A percentile compares a stretch with the other conserved stretches of the same genome.
Evolutionary conservation across 1,139 yeast genomes (phyloP).

Genomic region (Sugiyamaella paludigena): DNA sequence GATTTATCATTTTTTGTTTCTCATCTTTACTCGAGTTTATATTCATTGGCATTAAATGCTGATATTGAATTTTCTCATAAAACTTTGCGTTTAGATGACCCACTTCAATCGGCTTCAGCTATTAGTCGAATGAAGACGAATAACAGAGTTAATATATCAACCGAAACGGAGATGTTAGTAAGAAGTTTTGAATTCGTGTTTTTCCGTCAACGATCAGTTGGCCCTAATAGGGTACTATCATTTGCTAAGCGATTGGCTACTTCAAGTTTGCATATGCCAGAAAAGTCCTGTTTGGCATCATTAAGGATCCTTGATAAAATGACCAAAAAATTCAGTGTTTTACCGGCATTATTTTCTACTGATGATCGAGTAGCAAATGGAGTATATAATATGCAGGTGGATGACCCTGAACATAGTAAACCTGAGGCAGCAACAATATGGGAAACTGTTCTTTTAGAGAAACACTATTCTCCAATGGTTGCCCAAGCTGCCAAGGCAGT

Average conservation of each 20-base stretch:
- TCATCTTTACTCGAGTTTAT: conserved; percentile 64
- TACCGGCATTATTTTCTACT: conserved; percentile 75
- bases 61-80: conserved; percentile 85
- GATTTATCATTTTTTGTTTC: conserved; percentile 57
- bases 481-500: conserved; percentile 46
- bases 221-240: conserved; percentile 71
- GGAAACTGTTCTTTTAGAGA: conserved; percentile 76
- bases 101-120: conserved; percentile 39
- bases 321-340: conserved; percentile 58
- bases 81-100: conserved; percentile 74
- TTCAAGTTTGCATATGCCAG: conserved; percentile 73
- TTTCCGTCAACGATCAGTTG: conserved; percentile 72
- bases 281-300: conserved; percentile 76
- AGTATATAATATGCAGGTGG: conserved; percentile 60
- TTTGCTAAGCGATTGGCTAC: conserved; percentile 78
- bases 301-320: conserved; percentile 76
- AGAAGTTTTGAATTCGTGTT: conserved; percentile 78
- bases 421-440: conserved; percentile 87
- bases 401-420: conserved; percentile 71
- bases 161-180: conserved; percentile 80
- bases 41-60: conserved; percentile 70
- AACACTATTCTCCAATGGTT: conserved; percentile 82
- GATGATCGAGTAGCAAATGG: conserved; percentile 87
- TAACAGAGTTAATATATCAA: conserved; percentile 68
- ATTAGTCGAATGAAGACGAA: not conserved